These are phyloP conservation scores for Leonotis leonurus DNA, from an alignment of 257 asterid species.

Conservation along the genomic window DNA sequence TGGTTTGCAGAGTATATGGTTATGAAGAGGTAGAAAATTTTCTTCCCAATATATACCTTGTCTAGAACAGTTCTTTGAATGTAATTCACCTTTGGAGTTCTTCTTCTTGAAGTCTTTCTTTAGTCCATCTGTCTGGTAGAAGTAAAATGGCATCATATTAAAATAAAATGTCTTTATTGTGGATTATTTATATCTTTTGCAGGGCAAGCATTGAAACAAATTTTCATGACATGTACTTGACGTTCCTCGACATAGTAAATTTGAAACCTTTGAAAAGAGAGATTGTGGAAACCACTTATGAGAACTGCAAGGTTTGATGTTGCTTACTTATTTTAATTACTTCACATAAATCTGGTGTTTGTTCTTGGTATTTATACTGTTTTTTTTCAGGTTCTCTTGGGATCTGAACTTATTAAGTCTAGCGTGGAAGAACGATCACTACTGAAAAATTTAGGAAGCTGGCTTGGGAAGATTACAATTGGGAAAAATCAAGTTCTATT, in stretches of 20 bases:
- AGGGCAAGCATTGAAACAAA: constrained; percentile 98
- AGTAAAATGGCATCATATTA: no score
- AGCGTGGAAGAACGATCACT: constrained; percentile 93
- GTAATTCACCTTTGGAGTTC: background rate
- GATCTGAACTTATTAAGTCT: constrained; percentile 94
- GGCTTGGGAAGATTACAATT: constrained; percentile 98
- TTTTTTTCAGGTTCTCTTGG: constrained; percentile 89
- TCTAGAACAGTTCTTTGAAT: background rate
- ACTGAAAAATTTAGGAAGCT: constrained; percentile 93
- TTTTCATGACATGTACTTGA: constrained; percentile 93
- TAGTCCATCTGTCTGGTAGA: background rate
- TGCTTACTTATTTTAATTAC: background rate
- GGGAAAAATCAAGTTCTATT: constrained; percentile 89
- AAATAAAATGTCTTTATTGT: background rate
- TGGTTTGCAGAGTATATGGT: constrained; percentile 99
- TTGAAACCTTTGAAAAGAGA: constrained; percentile 70
- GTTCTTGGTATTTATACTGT: constrained; percentile 8
- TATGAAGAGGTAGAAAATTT: constrained; percentile 74
- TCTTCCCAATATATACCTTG: background rate
- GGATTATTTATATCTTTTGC: constrained; percentile 22
- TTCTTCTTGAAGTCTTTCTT: background rate
- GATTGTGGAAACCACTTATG: constrained; percentile 78
- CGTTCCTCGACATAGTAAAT: constrained; percentile 83
- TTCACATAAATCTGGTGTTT: constrained; percentile 1
- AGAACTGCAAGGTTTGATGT: constrained; percentile 87